These are phyloP conservation scores for Kwoniella heveanensis DNA, from an alignment of 768 basidiomycete genomes.

Conservation along the genomic window DNA sequence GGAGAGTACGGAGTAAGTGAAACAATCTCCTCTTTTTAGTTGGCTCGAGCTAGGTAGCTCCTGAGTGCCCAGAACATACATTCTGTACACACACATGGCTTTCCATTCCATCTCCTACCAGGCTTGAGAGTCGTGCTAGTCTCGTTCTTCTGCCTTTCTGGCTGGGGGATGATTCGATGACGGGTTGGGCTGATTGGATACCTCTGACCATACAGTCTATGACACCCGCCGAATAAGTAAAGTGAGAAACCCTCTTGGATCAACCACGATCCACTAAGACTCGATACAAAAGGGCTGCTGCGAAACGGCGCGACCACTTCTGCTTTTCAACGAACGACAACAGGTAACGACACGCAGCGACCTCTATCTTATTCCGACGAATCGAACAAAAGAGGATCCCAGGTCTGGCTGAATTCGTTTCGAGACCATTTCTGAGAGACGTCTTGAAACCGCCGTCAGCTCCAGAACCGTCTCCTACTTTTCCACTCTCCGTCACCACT, in stretches of 20 bases:
- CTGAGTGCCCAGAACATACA: neutral
- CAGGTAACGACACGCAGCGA: neutral
- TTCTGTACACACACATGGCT: neutral
- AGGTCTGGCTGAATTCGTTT: too few species aligned
- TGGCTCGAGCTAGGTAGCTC: too few species aligned
- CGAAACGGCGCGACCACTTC: conserved; percentile 1
- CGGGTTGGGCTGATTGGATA: too few species aligned
- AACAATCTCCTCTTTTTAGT: neutral
- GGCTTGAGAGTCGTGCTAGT: neutral
- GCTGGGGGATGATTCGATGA: neutral
- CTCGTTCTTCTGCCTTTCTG: neutral
- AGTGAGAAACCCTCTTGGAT: too few species aligned
- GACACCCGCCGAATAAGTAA: too few species aligned
- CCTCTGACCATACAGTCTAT: too few species aligned
- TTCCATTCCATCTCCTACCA: neutral
- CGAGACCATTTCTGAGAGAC: conserved; percentile 11
- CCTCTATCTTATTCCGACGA: too few species aligned
- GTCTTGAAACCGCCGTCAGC: neutral
- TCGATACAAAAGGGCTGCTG: conserved; percentile 10
- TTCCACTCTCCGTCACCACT: too few species aligned
- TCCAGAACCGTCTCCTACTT: too few species aligned
- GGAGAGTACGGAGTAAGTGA: conserved; percentile 1
- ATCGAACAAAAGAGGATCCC: too few species aligned
- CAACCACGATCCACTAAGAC: too few species aligned
- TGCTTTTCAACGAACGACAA: neutral